Evolutionary conservation across 148 eudicot genomes (phyloP), one percentile per base, ranked within the genome.

Genomic region (Dysphania ambrosioides): DNA sequence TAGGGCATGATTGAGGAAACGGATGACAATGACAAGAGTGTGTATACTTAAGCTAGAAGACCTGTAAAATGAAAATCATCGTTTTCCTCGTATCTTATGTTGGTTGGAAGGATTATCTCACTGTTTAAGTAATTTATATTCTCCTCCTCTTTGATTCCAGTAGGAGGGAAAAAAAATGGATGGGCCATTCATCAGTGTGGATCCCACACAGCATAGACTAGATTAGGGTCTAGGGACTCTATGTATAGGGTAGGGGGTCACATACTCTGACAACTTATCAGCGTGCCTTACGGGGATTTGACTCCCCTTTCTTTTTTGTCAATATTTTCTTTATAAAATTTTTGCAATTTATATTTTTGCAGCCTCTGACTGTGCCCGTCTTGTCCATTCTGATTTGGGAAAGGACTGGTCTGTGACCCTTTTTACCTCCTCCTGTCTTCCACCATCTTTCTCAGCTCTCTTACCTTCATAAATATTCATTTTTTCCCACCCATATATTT

Each of bases 211-310:
- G 61, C 35, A 40, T 26, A 44, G 32, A 24, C 51, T 9, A 40
- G 32, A 2, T 26, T 23, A 36, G 30, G 42, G 69, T 1, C 42
- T 27, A 32, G 77, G 32, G 11, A 36, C 40, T 36, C 11, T 40
- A 53, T 51, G 23, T 61, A 29, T 16, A 26, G 41, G 53, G 53
- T 47, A 36, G 40, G 40, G n/a, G 13, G 19, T 66, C 19, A 29
- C 72, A 42, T 59, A 59, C 4, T 26, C 63, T 59, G 63, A 59
- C 15, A 35, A 61, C 5, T 1, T 16, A 59, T 6, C 77, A 72
- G 77, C 80, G 79, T 76, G 83, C 71, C 26, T 72, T 77, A 44
- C 71, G 80, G 83, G 83, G 74, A 81, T 68, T 72, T 81, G 77
- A 81, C 78, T 81, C 49, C 64, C 66, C 47, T 51, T 40, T 15